Evolutionary conservation across 164 flowering plant species (phyloP).

Genomic region (Vitis rupestris): DNA sequence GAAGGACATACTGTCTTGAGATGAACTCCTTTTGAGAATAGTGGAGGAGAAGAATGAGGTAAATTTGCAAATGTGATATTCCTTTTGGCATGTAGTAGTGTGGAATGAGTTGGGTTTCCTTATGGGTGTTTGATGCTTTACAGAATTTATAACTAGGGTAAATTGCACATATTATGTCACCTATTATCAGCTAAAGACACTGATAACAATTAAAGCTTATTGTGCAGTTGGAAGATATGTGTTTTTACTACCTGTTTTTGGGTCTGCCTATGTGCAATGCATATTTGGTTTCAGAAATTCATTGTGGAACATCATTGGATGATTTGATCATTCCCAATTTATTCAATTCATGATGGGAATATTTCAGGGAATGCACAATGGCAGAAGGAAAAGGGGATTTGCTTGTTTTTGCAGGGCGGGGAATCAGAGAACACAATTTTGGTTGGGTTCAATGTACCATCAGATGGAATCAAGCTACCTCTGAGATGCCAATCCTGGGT

Average conservation of each 20-base stretch:
- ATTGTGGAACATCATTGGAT: background rate
- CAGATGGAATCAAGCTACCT: slow-evolving; percentile 2
- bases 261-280: no score
- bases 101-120: no score
- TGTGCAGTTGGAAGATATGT: no score
- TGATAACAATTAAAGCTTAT: no score
- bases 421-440: slow-evolving; percentile 16
- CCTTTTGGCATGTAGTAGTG: background rate
- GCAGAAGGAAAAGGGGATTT: background rate
- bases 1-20: slow-evolving; percentile 84
- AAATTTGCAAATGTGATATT: background rate
- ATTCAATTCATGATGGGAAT: slow-evolving; percentile 1
- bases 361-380: slow-evolving; percentile 23
- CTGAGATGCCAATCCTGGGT: slow-evolving; percentile 1
- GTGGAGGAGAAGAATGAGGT: slow-evolving; percentile 17
- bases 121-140: no score
- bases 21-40: slow-evolving; percentile 81
- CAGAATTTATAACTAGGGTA: no score
- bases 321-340: background rate
- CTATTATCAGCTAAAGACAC: no score
- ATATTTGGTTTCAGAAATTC: background rate
- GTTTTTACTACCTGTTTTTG: no score
- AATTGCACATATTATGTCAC: no score
- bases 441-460: background rate
- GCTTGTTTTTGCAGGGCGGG: slow-evolving; percentile 7